phyloP scores from a whole-genome alignment of 2,329 filamentous ascomycete genomes.

The Ascosphaera aggregata region DNA sequence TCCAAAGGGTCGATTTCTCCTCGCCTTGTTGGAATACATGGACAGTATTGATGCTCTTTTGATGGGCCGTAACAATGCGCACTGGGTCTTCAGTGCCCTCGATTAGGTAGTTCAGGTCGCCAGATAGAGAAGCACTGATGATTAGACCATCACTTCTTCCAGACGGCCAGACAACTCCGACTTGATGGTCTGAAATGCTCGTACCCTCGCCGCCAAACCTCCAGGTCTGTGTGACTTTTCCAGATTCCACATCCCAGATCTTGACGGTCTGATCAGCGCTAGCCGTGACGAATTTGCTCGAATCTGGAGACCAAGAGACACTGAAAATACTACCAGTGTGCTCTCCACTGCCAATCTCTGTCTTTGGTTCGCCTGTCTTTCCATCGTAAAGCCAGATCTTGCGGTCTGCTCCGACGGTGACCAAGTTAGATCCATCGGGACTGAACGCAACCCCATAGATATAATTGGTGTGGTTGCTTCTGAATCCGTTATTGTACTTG shows the following conservation, averaged over 20 bases:
- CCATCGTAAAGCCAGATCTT: constrained; percentile 90
- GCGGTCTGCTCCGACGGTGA: constrained; percentile 81
- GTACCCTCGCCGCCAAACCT: constrained; percentile 50
- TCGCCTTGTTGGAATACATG: constrained; percentile 27
- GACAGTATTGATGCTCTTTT: constrained; percentile 71
- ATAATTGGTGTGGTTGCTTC: constrained; percentile 65
- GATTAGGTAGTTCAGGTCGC: constrained; percentile 72
- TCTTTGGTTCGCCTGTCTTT: constrained; percentile 69
- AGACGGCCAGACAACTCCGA: constrained; percentile 76
- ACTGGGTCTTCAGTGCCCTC: constrained; percentile 46
- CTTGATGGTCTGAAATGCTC: constrained; percentile 66
- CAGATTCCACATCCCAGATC: constrained; percentile 73
- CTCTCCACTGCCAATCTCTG: constrained; percentile 44
- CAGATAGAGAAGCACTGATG: constrained; percentile 70
- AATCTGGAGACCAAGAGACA: constrained; percentile 74
- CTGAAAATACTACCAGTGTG: constrained; percentile 88
- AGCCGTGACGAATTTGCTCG: constrained; percentile 66
- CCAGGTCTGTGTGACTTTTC: constrained; percentile 61
- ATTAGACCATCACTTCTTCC: constrained; percentile 66
- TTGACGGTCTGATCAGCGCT: constrained; percentile 89
- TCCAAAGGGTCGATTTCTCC: constrained; percentile 44
- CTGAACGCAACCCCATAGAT: constrained; percentile 75
- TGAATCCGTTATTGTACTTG: constrained; percentile 73
- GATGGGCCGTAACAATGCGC: constrained; percentile 61
- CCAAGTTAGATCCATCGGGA: constrained; percentile 58